Conservation (phyloP, 768 basidiomycete species). For the Ramaria sp. region DNA sequence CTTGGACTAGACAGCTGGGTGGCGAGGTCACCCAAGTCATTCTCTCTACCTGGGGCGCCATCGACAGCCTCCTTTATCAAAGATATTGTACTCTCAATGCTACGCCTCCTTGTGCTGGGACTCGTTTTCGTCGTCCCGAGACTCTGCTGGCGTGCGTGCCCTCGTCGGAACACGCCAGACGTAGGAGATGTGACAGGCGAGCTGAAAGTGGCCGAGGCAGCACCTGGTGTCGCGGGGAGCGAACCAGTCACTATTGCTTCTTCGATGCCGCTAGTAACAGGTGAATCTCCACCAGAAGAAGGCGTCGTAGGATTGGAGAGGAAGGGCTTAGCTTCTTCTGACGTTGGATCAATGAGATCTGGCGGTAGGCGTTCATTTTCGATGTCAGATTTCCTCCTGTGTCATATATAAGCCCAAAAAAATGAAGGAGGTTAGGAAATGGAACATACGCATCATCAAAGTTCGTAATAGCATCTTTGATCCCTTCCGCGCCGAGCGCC, state of each 20-base stretch:
- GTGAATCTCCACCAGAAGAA: conserved; percentile 28
- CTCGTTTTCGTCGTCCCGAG: conserved; percentile 93
- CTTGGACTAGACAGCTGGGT: not conserved
- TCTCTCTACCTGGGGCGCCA: conserved; percentile 24
- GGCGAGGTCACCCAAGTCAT: not conserved
- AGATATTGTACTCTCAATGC: conserved; percentile 90
- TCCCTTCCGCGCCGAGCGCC: conserved; percentile 84
- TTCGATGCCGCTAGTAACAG: conserved; percentile 22
- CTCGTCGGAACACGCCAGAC: conserved; percentile 41
- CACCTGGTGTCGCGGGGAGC: conserved; percentile 13
- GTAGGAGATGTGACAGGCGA: conserved; percentile 21
- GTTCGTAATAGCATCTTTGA: conserved; percentile 86
- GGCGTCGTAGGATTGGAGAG: conserved; percentile 47
- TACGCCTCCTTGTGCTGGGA: conserved; percentile 84
- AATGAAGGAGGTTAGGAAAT: not conserved
- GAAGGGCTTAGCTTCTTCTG: conserved; percentile 54
- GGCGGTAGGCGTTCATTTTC: conserved; percentile 99
- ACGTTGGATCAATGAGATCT: conserved; percentile 71
- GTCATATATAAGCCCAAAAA: not conserved
- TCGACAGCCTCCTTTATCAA: conserved; percentile 91
- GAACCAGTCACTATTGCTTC: conserved; percentile 17
- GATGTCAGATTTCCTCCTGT: conserved; percentile 91
- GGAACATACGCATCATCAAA: conserved; percentile 82
- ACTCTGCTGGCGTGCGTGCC: conserved; percentile 69
- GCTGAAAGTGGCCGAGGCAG: conserved; percentile 15